Evolutionary conservation across 169 alveolate genomes (phyloP), one percentile per base, ranked within the genome.

Genomic region (Sarcocystis neurona): DNA sequence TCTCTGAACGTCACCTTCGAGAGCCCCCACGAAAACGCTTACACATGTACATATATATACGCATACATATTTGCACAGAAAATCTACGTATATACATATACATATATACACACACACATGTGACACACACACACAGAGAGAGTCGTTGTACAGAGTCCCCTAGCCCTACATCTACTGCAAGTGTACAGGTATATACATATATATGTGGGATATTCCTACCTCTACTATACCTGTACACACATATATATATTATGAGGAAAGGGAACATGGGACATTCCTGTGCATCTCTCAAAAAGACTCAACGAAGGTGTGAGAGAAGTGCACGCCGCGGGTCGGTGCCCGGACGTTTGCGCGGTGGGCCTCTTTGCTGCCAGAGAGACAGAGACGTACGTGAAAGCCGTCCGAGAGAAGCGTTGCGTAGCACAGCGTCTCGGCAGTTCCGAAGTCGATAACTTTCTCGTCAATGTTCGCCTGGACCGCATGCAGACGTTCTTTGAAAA

Each of bases 381-480:
- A n/a, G 23, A 15, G 77, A 18, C 90, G 32, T 39, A 89, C 90
- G 80, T 96, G 97, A 90, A 95, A 96, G 27, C 99, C 99, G 85
- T 98, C 99, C 27, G 95, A 88, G 12, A 97, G 93, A 20, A 98
- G 94, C 12, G 99, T 86, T 10, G 99, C 99, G 88, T 95, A 98
- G 18, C 99, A 99, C 58, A 98, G 89, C 47, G 96, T 94, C 88
- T 98, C 99, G 23, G 99, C 99, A 0, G 97, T 94, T 0, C 98
- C 99, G 91, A 96, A 97, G 87, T 97, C 99, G 32, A 98, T 96
- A 3, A 93, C 94, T 63, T 84, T 74, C 85, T 91, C 92, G 34
- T 91, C 70, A 10, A 93, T 95, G 37, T 97, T 96, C 3, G 90
- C 92, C 50, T 96, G 95, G 80, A 96, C 89, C 30, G 97, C 92